phyloP scores from a whole-genome alignment of 1,139 yeast species.

The Candida sp. region DNA sequence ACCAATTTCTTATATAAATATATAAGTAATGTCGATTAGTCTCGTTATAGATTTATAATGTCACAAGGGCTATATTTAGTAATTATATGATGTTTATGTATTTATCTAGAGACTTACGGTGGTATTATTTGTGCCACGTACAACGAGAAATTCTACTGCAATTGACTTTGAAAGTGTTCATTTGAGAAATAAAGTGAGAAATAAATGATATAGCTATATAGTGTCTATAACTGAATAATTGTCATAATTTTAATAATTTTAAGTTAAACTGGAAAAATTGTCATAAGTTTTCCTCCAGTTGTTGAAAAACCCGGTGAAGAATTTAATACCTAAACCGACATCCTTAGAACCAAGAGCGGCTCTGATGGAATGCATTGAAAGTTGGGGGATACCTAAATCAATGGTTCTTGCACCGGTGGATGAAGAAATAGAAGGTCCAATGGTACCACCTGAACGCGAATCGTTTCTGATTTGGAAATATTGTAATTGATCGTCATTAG shows the following conservation, averaged over 20 bases:
- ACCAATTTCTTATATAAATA: too few species aligned
- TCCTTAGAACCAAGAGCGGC: constrained; percentile 42
- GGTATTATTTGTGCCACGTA: too few species aligned
- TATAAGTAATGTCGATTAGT: too few species aligned
- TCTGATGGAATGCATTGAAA: constrained; percentile 46
- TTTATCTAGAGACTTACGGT: too few species aligned
- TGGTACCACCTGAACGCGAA: constrained; percentile 43
- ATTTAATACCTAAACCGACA: constrained; percentile 38
- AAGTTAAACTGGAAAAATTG: constrained; percentile 15
- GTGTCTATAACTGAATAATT: too few species aligned
- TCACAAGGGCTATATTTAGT: too few species aligned
- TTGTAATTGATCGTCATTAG: constrained; percentile 29
- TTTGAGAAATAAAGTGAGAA: too few species aligned
- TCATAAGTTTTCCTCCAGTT: constrained; percentile 32
- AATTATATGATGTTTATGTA: too few species aligned
- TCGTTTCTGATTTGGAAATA: constrained; percentile 44
- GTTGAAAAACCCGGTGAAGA: constrained; percentile 34
- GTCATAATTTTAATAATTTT: background rate
- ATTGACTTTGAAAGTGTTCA: background rate
- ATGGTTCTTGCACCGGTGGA: constrained; percentile 43
- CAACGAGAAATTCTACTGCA: too few species aligned
- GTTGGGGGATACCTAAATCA: constrained; percentile 45
- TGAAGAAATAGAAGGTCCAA: constrained; percentile 38
- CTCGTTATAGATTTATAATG: too few species aligned
- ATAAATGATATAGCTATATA: too few species aligned